phyloP scores from a whole-genome alignment of 2,329 filamentous ascomycete genomes.

The Penicillium carneum region DNA sequence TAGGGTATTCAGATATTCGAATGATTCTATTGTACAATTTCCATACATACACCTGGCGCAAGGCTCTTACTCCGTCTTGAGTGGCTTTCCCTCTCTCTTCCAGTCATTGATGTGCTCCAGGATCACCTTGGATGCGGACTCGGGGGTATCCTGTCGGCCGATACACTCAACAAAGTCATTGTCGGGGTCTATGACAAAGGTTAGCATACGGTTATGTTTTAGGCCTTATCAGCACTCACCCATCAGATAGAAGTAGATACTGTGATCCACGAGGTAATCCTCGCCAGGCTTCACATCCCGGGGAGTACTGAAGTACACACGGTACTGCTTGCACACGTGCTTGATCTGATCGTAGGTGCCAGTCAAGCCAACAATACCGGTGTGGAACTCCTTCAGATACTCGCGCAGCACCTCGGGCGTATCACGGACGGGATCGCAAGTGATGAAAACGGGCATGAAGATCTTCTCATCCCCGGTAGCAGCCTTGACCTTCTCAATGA shows the following conservation, averaged over 20 bases:
- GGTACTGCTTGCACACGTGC: conserved; percentile 90
- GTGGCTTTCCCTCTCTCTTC: conserved; percentile 62
- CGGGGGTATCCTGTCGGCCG: conserved; percentile 89
- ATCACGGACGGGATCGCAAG: conserved; percentile 92
- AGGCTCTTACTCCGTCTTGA: conserved; percentile 54
- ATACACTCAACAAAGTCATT: conserved; percentile 98
- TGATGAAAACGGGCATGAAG: conserved; percentile 86
- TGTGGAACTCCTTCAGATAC: conserved; percentile 91
- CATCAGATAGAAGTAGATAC: conserved; percentile 99
- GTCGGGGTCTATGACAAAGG: conserved; percentile 74
- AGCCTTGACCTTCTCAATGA: conserved; percentile 74
- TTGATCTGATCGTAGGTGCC: conserved; percentile 94
- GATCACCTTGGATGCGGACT: conserved; percentile 83
- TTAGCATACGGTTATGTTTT: not conserved
- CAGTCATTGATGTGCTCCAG: conserved; percentile 83
- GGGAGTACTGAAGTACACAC: conserved; percentile 96
- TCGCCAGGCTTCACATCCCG: conserved; percentile 86
- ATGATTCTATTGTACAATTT: conserved; percentile 35
- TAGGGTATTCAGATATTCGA: conserved; percentile 40
- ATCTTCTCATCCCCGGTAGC: conserved; percentile 49
- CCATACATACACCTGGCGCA: conserved; percentile 27
- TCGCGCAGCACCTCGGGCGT: conserved; percentile 81
- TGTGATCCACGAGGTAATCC: conserved; percentile 97
- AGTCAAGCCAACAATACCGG: conserved; percentile 83
- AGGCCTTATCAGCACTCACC: conserved; percentile 54